Evolutionary conservation across 805 yeast species (phyloP).

Genomic region (Candida ascalaphidarum): DNA sequence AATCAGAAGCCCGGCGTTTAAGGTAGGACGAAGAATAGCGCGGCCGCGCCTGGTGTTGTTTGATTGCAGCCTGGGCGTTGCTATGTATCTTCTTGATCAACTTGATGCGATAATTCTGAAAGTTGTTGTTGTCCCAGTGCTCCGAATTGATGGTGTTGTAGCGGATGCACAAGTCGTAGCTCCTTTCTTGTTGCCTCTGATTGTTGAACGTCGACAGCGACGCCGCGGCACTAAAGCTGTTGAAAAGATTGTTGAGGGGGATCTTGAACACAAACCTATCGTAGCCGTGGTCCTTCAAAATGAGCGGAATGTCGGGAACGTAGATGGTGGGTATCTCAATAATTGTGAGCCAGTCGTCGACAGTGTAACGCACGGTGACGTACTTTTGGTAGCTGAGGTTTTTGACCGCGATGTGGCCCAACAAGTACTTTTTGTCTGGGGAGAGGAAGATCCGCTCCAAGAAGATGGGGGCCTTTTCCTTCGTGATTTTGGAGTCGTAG

Average conservation of each 20-base stretch:
- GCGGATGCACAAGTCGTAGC: conserved; percentile 46
- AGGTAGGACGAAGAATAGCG: conserved; percentile 31
- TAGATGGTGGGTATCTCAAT: conserved; percentile 60
- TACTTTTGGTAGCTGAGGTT: conserved; percentile 63
- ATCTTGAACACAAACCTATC: conserved; percentile 69
- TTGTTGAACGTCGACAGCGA: conserved; percentile 1
- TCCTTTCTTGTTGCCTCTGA: conserved; percentile 9
- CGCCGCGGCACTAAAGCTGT: conserved; percentile 12
- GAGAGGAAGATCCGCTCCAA: conserved; percentile 58
- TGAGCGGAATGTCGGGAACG: conserved; percentile 45
- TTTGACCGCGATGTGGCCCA: conserved; percentile 73
- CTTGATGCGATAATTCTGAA: conserved; percentile 48
- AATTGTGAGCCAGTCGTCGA: conserved; percentile 72
- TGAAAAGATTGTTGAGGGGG: conserved; percentile 35
- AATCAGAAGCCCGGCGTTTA: conserved; percentile 23
- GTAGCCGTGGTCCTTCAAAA: conserved; percentile 41
- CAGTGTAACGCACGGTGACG: conserved; percentile 65
- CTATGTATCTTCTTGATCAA: conserved; percentile 19
- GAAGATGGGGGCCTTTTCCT: conserved; percentile 37
- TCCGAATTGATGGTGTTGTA: conserved; percentile 43
- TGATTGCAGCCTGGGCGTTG: conserved; percentile 1
- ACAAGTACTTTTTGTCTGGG: conserved; percentile 45
- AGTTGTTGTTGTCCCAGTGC: conserved; percentile 72
- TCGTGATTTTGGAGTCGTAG: conserved; percentile 36
- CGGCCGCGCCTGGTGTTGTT: conserved; percentile 15